These are phyloP conservation scores for Sphagnurus paluster DNA, from an alignment of 1,284 basidiomycete genomes.

Conservation along the genomic window DNA sequence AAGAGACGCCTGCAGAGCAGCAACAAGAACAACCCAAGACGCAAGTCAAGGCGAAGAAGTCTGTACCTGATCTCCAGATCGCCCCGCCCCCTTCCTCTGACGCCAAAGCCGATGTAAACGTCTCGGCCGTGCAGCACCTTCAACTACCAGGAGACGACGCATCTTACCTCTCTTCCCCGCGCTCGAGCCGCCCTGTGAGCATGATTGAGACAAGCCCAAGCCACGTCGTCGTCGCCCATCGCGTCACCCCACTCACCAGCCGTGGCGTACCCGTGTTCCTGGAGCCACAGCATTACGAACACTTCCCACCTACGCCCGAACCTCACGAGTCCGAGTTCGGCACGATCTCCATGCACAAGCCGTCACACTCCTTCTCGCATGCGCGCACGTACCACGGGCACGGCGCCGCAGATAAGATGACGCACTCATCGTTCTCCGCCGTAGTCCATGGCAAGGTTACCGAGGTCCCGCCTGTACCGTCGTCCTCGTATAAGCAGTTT, in stretches of 20 bases:
- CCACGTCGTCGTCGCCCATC: constrained; percentile 33
- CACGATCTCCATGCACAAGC: constrained; percentile 27
- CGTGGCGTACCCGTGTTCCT: constrained; percentile 37
- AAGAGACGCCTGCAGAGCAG: constrained; percentile 4
- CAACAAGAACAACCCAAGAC: constrained; percentile 4
- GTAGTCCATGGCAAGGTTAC: constrained; percentile 53
- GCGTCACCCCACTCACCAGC: constrained; percentile 34
- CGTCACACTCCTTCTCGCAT: constrained; percentile 24
- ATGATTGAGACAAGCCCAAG: constrained; percentile 37
- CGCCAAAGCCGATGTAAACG: too few relatives aligned
- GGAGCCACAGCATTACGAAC: constrained; percentile 26
- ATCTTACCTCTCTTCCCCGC: constrained; percentile 13
- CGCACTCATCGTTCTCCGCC: constrained; percentile 41
- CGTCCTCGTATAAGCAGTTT: constrained; percentile 16
- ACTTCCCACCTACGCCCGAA: constrained; percentile 36
- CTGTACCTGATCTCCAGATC: constrained; percentile 7
- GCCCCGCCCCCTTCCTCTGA: neutral
- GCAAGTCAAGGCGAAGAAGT: constrained; percentile 10
- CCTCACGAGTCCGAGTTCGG: constrained; percentile 29
- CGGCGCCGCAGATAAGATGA: neutral
- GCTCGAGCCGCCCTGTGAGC: constrained; percentile 31
- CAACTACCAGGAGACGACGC: neutral
- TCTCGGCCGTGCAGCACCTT: neutral
- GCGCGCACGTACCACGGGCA: constrained; percentile 4
- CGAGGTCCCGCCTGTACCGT: constrained; percentile 25